Percentiles rank a stretch among this genome's conserved stretches.
Evolutionary conservation across 2,329 filamentous ascomycete genomes (phyloP).

Genomic region (Venturia asperata): DNA sequence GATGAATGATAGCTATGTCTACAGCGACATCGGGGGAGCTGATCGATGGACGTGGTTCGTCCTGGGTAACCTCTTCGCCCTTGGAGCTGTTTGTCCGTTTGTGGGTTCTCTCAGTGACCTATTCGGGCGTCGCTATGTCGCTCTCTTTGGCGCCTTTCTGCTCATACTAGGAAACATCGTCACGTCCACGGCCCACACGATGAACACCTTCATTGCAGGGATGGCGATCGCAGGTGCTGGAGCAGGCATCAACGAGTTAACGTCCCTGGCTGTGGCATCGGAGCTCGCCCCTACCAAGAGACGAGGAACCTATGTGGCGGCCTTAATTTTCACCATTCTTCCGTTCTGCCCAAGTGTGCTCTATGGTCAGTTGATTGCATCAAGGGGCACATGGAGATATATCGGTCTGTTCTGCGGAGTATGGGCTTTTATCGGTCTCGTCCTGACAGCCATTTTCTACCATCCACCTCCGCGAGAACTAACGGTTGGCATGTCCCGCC

Average conservation of each 20-base stretch:
- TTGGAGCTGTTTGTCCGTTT: constrained; percentile 54
- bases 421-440: constrained; percentile 47
- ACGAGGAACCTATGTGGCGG: constrained; percentile 55
- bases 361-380: constrained; percentile 52
- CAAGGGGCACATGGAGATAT: constrained; percentile 47
- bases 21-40: constrained; percentile 52
- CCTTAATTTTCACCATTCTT: constrained; percentile 54
- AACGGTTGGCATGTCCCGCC: constrained; percentile 34
- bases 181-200: constrained; percentile 49
- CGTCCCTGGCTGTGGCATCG: constrained; percentile 59
- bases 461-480: constrained; percentile 45
- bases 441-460: constrained; percentile 47
- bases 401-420: constrained; percentile 47
- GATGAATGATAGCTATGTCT: constrained; percentile 42
- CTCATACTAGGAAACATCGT: constrained; percentile 55
- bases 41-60: constrained; percentile 54
- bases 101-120: constrained; percentile 60
- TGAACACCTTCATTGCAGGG: constrained; percentile 52
- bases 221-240: constrained; percentile 51
- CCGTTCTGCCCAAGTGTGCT: constrained; percentile 57
- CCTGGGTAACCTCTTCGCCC: constrained; percentile 47
- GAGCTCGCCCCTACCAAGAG: constrained; percentile 61
- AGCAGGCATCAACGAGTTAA: constrained; percentile 61
- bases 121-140: constrained; percentile 55
- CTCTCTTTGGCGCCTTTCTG: constrained; percentile 46